A percentile compares a stretch with the other conserved stretches of the same genome.
phyloP scores from a whole-genome alignment of 176 grass and related monocot species.

The Bromus sterilis region DNA sequence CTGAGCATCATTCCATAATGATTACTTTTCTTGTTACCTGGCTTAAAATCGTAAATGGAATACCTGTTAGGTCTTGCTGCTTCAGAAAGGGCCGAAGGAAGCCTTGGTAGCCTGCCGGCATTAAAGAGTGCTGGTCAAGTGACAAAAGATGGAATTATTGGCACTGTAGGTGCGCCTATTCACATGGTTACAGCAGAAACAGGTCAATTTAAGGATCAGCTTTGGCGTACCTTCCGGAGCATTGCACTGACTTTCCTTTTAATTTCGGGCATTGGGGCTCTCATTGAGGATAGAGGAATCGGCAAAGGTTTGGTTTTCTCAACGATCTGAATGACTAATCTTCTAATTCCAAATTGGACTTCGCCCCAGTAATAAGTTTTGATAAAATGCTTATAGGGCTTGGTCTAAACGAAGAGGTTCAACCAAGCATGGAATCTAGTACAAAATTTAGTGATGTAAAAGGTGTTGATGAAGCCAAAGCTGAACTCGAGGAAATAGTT shows the following conservation, averaged over 20 bases:
- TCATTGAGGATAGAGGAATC: constrained; percentile 96
- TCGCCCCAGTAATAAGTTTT: neutral
- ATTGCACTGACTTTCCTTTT: constrained; percentile 94
- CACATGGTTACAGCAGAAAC: constrained; percentile 99
- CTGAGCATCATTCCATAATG: neutral
- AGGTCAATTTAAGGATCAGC: constrained; percentile 93
- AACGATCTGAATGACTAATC: constrained; percentile 17
- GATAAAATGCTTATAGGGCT: constrained; percentile 57
- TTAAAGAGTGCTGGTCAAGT: constrained; percentile 56
- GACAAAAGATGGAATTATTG: constrained; percentile 76
- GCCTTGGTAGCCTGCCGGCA: constrained; percentile 33
- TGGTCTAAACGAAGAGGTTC: constrained; percentile 94
- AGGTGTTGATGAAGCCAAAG: constrained; percentile 95
- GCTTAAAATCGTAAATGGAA: neutral
- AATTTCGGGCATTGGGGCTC: constrained; percentile 92
- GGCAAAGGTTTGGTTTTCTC: constrained; percentile 76
- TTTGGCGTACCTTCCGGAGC: constrained; percentile 90
- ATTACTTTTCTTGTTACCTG: neutral
- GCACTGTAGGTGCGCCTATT: constrained; percentile 85
- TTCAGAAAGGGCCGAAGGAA: constrained; percentile 55
- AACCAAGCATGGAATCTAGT: constrained; percentile 83
- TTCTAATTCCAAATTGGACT: constrained; percentile 16
- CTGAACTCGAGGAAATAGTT: constrained; percentile 97
- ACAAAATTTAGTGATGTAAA: constrained; percentile 99
- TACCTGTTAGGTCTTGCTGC: constrained; percentile 50